phyloP scores from a whole-genome alignment of 371 early-diverging fungal genomes.

The Syncephalastrum sp. region DNA sequence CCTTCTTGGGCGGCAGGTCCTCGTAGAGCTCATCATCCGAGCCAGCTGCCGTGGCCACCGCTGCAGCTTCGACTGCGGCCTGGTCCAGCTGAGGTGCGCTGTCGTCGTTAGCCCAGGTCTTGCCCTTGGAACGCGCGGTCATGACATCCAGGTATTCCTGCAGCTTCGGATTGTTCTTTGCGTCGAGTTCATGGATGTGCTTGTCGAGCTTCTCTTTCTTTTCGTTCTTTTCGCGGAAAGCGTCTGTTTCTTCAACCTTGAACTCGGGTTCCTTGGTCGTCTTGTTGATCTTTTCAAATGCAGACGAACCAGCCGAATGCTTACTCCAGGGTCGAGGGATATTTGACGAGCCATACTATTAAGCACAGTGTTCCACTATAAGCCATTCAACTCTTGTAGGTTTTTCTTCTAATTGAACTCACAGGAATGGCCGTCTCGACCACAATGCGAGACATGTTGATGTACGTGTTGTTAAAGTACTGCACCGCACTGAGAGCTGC shows the following conservation, averaged over 20 bases:
- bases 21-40: constrained; percentile 74
- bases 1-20: constrained; percentile 51
- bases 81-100: constrained; percentile 36
- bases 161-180: constrained; percentile 73
- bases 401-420: constrained; percentile 11
- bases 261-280: constrained; percentile 34
- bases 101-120: constrained; percentile 95
- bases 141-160: constrained; percentile 90
- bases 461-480: constrained; percentile 89
- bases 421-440: constrained; percentile 90
- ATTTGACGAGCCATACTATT: constrained; percentile 66
- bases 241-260: constrained; percentile 44
- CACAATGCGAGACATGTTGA: constrained; percentile 83
- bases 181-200: constrained; percentile 57
- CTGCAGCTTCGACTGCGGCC: constrained; percentile 36
- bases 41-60: constrained; percentile 56
- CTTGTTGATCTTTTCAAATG: constrained; percentile 40
- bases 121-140: constrained; percentile 69
- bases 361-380: neutral
- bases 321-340: constrained; percentile 92
- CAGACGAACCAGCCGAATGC: constrained; percentile 78
- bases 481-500: constrained; percentile 79
- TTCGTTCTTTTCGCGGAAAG: constrained; percentile 31
- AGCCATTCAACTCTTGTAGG: neutral
- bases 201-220: constrained; percentile 42